Evolutionary conservation across 1,284 basidiomycete species (phyloP), one percentile per base, ranked within the genome.

Genomic region (Rhodotorula sp.): DNA sequence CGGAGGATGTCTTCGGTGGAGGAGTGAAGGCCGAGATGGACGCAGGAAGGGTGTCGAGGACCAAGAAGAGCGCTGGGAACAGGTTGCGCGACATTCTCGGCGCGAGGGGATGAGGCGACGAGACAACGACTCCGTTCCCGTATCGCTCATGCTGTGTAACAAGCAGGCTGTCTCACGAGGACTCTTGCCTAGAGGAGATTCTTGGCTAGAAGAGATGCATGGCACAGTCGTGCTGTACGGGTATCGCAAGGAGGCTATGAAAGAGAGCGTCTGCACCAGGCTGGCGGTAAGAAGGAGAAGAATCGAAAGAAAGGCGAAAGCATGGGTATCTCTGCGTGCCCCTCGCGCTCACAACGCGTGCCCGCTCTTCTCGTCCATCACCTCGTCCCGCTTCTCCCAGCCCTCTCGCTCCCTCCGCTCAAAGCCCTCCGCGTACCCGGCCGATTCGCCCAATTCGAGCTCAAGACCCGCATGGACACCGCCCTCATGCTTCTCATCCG

Each of bases 291-390:
- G 10, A 31, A n/a, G 22, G 30, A 26, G n/a, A 13, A 34, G n/a
- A 2, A 4, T 16, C 18, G 4, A 31, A 30, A 30, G 26, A 26
- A n/a, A n/a, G 50, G 9, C 26, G 31, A 26, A 20, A 55, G 44
- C 48, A 26, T 44, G 40, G 40, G 40, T 44, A 26, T 30, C 24
- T 11, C n/a, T 11, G 24, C 15, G 9, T 10, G 28, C 20, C 13
- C 16, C 30, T 26, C 51, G 37, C n/a, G 11, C 24, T 63, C 54
- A 55, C 62, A 63, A 28, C 30, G 60, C 60, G 40, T 44, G 44
- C 11, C 60, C 60, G 20, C 34, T 18, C 37, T 34, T 53, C 52
- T 53, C 52, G 52, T 53, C 52, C 9, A 53, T 11, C 52, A 26
- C 22, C 55, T 34, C 55, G 11, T 40, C 20, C 37, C 37, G 40